Evolutionary conservation across 2,329 filamentous ascomycete species (phyloP).

Genomic region (Lachnellula willkommii): DNA sequence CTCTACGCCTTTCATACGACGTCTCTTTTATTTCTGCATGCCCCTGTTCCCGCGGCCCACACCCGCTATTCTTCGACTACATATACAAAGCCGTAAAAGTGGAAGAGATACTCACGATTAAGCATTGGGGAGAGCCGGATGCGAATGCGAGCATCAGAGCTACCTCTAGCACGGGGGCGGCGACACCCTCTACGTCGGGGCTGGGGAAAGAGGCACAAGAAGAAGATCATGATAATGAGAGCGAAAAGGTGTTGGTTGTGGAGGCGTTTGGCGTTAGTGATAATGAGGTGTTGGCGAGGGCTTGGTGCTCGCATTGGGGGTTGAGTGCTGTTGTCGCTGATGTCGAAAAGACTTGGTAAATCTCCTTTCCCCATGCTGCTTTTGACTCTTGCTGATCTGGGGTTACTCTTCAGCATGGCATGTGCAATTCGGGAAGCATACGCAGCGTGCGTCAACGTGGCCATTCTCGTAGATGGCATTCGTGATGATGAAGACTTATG

Average conservation of each 20-base stretch:
- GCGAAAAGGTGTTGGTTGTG: conserved; percentile 64
- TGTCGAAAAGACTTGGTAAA: conserved; percentile 55
- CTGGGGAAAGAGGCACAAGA: conserved; percentile 24
- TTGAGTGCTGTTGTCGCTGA: conserved; percentile 66
- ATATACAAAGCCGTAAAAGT: conserved; percentile 52
- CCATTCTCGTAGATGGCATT: conserved; percentile 57
- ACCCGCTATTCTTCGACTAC: conserved; percentile 70
- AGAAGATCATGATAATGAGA: conserved; percentile 43
- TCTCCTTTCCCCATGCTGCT: background rate
- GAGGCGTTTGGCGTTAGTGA: conserved; percentile 69
- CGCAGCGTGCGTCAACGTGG: conserved; percentile 65
- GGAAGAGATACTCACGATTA: conserved; percentile 60
- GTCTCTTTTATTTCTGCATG: conserved; percentile 62
- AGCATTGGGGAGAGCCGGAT: conserved; percentile 51
- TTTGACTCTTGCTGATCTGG: background rate
- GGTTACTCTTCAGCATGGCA: conserved; percentile 48
- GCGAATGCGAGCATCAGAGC: background rate
- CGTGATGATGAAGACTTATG: conserved; percentile 7
- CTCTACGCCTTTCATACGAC: conserved; percentile 56
- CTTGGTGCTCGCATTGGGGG: conserved; percentile 74
- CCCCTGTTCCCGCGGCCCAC: conserved; percentile 58
- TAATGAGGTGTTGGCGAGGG: conserved; percentile 70
- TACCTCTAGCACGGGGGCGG: background rate
- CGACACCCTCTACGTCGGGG: background rate
- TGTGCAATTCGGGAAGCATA: conserved; percentile 73